Base-by-base conservation (phyloP, 2,329 filamentous ascomycete genomes). In the Fusarium sp. region DNA sequence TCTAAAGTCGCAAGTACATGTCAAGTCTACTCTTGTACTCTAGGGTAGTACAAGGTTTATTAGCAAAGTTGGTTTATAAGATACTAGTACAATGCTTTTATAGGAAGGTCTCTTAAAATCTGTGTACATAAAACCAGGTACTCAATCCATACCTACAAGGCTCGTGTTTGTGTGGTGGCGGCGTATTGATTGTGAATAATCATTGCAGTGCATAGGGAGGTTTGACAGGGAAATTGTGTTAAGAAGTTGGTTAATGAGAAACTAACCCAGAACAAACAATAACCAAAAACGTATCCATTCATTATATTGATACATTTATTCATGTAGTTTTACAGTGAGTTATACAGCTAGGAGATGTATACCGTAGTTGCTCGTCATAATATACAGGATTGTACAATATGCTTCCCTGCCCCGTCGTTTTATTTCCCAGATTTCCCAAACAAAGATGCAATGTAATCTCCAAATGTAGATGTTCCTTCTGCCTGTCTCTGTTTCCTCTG, bases 401-500 rank as follows among this genome's bases (percentile, higher is more conserved):
- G 42, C 28, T 26, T 22, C n/a, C 35, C 41, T 16, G 36, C 22
- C 38, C 15, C 5, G 14, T 35, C 14, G 7, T 38, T 36, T 76
- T 74, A 79, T 61, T 79, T 81, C n/a, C 75, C 71, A 22, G 71
- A 69, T 56, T 71, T 76, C 16, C 80, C 78, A 63, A 79, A 79
- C 6, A 82, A 58, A 18, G 77, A 71, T 20, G 78, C 71, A 22
- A 82, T 28, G 13, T 75, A 75, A 57, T 82, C 81, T 20, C 68
- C 62, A 57, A 81, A 75, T 4, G 78, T 82, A 22, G 76, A 78
- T 64, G 75, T 78, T 7, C 81, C 80, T 22, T 78, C 75, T 20
- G 79, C 79, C 54, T 78, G 75, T 20, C 78, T 86, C 67, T 83
- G 81, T 78, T 86, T 83, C 57, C 88, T 90, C 77, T 88, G 85